Evolutionary conservation across 1,139 yeast genomes (phyloP).

Genomic region (Scheffersomyces cryptocercus): DNA sequence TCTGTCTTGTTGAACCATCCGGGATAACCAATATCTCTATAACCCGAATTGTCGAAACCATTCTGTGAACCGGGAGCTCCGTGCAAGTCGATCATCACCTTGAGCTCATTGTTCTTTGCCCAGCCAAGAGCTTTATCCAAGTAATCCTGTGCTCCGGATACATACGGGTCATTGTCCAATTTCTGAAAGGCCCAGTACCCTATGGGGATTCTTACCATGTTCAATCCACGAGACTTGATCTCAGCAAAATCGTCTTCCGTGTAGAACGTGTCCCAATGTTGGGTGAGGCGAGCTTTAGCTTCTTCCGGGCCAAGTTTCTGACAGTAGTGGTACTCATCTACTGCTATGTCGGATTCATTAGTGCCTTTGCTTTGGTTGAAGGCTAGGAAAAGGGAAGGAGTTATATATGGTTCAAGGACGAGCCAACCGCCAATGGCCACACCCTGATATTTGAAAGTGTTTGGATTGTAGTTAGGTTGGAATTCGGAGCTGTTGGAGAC

Average conservation of each 20-base stretch:
- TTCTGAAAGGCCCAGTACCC: constrained; percentile 68
- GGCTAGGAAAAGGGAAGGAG: constrained; percentile 56
- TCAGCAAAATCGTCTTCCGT: constrained; percentile 53
- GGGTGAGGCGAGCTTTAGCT: constrained; percentile 40
- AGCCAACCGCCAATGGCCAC: constrained; percentile 69
- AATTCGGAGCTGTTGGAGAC: constrained; percentile 7
- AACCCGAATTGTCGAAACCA: constrained; percentile 72
- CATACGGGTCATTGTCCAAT: constrained; percentile 56
- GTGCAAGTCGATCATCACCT: constrained; percentile 64
- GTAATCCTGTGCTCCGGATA: constrained; percentile 54
- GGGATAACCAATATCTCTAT: constrained; percentile 44
- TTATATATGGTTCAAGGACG: constrained; percentile 64
- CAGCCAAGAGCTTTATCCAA: constrained; percentile 56
- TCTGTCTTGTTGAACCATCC: constrained; percentile 51
- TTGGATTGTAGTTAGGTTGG: constrained; percentile 15
- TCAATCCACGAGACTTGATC: constrained; percentile 52
- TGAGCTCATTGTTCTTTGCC: constrained; percentile 50
- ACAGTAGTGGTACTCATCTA: constrained; percentile 61
- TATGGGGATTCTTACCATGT: constrained; percentile 63
- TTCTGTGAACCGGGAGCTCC: constrained; percentile 71
- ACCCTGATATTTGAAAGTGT: constrained; percentile 41
- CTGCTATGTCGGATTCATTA: constrained; percentile 40
- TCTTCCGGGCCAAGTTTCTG: constrained; percentile 46
- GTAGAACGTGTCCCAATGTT: constrained; percentile 58
- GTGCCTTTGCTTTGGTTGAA: constrained; percentile 27